Percentiles rank a stretch among this genome's conserved stretches.
These are phyloP conservation scores for Eremochloa ophiuroides DNA, from an alignment of 176 grass and related monocot species.

Conservation along the genomic window DNA sequence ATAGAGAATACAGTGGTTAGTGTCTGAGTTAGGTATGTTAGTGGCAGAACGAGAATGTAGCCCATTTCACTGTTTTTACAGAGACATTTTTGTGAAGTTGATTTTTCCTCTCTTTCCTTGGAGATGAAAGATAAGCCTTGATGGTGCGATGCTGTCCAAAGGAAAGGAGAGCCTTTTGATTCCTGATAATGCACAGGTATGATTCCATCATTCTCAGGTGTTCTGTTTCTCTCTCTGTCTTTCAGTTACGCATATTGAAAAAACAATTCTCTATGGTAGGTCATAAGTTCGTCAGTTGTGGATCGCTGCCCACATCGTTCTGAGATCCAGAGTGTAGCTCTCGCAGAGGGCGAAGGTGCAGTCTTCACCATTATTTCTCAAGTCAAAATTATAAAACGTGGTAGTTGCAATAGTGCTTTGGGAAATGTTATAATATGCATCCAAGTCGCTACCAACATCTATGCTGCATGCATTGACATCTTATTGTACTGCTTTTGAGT, in stretches of 20 bases:
- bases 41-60: not conserved
- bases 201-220: not conserved
- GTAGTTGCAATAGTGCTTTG: not conserved
- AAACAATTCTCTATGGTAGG: slow-evolving; percentile 40
- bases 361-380: slow-evolving; percentile 15
- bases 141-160: slow-evolving; percentile 45
- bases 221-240: not conserved
- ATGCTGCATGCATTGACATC: not conserved
- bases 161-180: slow-evolving; percentile 94
- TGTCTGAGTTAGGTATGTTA: not conserved
- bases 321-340: slow-evolving; percentile 84
- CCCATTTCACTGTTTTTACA: not conserved
- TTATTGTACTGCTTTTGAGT: not conserved
- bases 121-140: slow-evolving; percentile 69
- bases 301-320: slow-evolving; percentile 76
- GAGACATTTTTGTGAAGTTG: slow-evolving; percentile 13
- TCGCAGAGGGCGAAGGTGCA: slow-evolving; percentile 63
- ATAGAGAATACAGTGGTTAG: not conserved
- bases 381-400: not conserved
- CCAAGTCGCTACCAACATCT: not conserved
- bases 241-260: slow-evolving; percentile 4
- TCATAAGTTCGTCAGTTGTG: slow-evolving; percentile 74
- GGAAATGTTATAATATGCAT: not conserved
- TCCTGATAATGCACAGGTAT: slow-evolving; percentile 70
- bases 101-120: slow-evolving; percentile 4